A percentile compares a stretch with the other conserved stretches of the same genome.
Evolutionary conservation across 768 basidiomycete genomes (phyloP).

Genomic region (Coprinopsis marcescibilis): DNA sequence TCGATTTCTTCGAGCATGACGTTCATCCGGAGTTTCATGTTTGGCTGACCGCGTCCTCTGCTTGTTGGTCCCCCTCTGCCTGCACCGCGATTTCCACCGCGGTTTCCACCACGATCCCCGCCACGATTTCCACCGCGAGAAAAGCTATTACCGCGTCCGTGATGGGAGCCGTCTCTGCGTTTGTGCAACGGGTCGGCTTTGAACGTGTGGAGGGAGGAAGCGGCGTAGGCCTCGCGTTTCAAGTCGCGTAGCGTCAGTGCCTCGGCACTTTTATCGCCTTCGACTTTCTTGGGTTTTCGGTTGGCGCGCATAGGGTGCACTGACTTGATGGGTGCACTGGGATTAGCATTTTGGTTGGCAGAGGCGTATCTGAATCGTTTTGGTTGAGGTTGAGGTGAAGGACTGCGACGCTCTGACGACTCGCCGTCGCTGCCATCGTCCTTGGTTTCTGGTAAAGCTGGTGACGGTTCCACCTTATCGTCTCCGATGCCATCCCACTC

Average conservation of each 20-base stretch:
- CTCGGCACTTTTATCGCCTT: slow-evolving; percentile 1
- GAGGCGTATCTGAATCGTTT: too few relatives aligned
- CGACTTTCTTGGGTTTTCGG: background rate
- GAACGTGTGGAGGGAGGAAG: slow-evolving; percentile 49
- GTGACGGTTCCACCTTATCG: too few relatives aligned
- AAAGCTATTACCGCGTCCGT: too few relatives aligned
- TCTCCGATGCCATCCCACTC: slow-evolving; percentile 12
- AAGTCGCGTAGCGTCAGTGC: slow-evolving; percentile 45
- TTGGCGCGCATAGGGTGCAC: too few relatives aligned
- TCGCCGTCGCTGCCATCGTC: slow-evolving; percentile 10
- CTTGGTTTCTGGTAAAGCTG: slow-evolving; percentile 3
- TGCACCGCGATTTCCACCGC: slow-evolving; percentile 7
- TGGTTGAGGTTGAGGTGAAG: background rate
- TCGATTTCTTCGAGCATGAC: slow-evolving; percentile 84
- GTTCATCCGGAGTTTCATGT: slow-evolving; percentile 85
- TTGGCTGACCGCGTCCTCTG: slow-evolving; percentile 41
- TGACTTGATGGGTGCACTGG: too few relatives aligned
- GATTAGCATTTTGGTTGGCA: too few relatives aligned
- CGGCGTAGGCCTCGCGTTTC: slow-evolving; percentile 57
- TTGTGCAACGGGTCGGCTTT: slow-evolving; percentile 37
- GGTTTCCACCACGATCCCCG: slow-evolving; percentile 15
- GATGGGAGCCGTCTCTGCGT: too few relatives aligned
- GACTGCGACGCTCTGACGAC: background rate
- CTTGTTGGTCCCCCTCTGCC: slow-evolving; percentile 24
- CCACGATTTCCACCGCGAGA: slow-evolving; percentile 7